These are phyloP conservation scores for Polyplosphaeria fusca DNA, from an alignment of 495 filamentous ascomycete genomes.

Conservation along the genomic window DNA sequence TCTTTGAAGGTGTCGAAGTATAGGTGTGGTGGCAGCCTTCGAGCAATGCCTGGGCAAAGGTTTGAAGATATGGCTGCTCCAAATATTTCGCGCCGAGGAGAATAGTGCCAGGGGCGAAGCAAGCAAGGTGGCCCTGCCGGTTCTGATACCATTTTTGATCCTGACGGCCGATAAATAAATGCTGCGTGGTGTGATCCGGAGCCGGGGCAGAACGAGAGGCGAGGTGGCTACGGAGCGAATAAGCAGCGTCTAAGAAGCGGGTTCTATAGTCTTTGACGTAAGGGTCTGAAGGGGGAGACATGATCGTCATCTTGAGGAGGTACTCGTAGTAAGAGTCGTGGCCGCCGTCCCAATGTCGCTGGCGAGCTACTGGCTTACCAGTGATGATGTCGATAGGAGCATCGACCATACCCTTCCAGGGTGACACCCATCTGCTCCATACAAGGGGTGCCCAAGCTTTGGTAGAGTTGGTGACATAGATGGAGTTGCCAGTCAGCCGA, in stretches of 20 bases:
- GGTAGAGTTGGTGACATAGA: constrained; percentile 34
- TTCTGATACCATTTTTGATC: constrained; percentile 28
- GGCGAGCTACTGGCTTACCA: constrained; percentile 21
- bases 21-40: constrained; percentile 39
- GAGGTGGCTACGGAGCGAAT: constrained; percentile 31
- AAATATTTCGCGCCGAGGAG: constrained; percentile 31
- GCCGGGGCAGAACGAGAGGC: constrained; percentile 29
- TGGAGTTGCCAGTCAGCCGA: constrained; percentile 30
- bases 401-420: constrained; percentile 30
- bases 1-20: constrained; percentile 27
- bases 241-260: constrained; percentile 27
- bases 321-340: constrained; percentile 38
- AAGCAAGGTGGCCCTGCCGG: constrained; percentile 32
- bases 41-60: constrained; percentile 35
- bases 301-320: constrained; percentile 37
- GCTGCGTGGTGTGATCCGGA: constrained; percentile 27
- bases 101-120: constrained; percentile 36
- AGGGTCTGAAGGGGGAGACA: constrained; percentile 27
- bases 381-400: constrained; percentile 37
- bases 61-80: constrained; percentile 18
- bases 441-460: constrained; percentile 38
- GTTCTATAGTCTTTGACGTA: constrained; percentile 27
- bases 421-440: constrained; percentile 31
- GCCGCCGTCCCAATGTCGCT: constrained; percentile 34
- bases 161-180: constrained; percentile 34